phyloP scores from a whole-genome alignment of 1,284 basidiomycete genomes.

The Malassezia psittaci region DNA sequence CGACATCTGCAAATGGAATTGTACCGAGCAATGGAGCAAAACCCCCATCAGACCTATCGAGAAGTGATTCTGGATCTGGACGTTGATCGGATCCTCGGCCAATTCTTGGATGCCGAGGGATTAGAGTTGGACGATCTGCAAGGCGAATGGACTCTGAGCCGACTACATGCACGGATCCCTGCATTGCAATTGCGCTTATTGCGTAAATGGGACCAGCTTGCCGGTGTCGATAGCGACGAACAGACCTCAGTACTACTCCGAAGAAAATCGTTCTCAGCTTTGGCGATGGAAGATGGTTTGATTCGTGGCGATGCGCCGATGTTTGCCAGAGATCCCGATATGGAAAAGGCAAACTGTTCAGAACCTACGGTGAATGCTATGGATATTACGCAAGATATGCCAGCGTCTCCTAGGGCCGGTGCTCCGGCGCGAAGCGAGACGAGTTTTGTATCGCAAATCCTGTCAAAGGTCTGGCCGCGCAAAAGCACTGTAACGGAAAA shows the following conservation, averaged over 20 bases:
- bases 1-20: slow-evolving; percentile 4
- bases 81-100: slow-evolving; percentile 2
- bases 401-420: too few relatives aligned
- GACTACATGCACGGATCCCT: slow-evolving; percentile 14
- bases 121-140: slow-evolving; percentile 16
- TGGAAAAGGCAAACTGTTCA: too few relatives aligned
- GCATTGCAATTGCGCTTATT: slow-evolving; percentile 15
- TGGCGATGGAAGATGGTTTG: neutral
- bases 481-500: too few relatives aligned
- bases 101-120: slow-evolving; percentile 6
- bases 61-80: neutral
- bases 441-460: too few relatives aligned
- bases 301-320: too few relatives aligned
- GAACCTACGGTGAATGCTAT: too few relatives aligned
- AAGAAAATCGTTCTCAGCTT: slow-evolving; percentile 9
- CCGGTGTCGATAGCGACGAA: too few relatives aligned
- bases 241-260: neutral
- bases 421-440: too few relatives aligned
- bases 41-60: neutral
- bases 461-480: too few relatives aligned
- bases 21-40: neutral
- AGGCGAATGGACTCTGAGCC: slow-evolving; percentile 13
- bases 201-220: neutral
- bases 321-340: too few relatives aligned
- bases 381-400: too few relatives aligned